Conservation (phyloP, 176 grass and related monocot species). For the Phyllostachys edulis region DNA sequence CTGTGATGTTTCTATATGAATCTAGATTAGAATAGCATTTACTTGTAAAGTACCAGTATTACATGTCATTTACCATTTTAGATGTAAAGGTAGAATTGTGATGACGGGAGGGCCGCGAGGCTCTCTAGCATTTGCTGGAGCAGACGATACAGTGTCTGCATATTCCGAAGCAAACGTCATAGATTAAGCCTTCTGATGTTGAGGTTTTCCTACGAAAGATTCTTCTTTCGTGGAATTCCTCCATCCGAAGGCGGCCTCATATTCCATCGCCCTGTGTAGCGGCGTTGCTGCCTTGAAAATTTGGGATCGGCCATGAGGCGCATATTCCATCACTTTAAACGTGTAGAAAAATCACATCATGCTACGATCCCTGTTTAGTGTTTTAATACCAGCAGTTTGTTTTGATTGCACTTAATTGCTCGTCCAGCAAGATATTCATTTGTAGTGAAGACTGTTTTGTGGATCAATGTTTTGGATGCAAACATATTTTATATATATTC, state of each 20-base stretch:
- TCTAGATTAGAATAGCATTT: background rate
- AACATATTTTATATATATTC: background rate
- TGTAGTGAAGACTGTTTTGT: background rate
- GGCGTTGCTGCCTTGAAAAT: slow-evolving; percentile 43
- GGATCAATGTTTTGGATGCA: background rate
- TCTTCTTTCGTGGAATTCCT: slow-evolving; percentile 30
- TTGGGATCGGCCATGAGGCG: slow-evolving; percentile 76
- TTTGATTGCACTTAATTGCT: background rate
- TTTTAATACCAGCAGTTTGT: background rate
- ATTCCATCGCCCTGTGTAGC: slow-evolving; percentile 79
- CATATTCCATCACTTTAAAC: background rate
- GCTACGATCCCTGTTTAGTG: background rate
- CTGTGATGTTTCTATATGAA: too few relatives aligned
- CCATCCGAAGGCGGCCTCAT: slow-evolving; percentile 58
- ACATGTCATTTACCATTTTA: background rate
- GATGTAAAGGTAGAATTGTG: background rate
- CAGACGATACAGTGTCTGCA: slow-evolving; percentile 47
- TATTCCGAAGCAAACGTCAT: slow-evolving; percentile 70
- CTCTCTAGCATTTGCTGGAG: slow-evolving; percentile 45
- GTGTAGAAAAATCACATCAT: background rate
- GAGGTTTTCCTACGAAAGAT: slow-evolving; percentile 43
- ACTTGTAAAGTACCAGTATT: background rate
- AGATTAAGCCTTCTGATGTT: slow-evolving; percentile 53
- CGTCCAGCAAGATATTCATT: background rate
- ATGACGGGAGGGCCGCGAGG: slow-evolving; percentile 36